A percentile compares a stretch with the other conserved stretches of the same genome.
Conservation (phyloP, 1,284 basidiomycete genomes). For the Naganishia cerealis region DNA sequence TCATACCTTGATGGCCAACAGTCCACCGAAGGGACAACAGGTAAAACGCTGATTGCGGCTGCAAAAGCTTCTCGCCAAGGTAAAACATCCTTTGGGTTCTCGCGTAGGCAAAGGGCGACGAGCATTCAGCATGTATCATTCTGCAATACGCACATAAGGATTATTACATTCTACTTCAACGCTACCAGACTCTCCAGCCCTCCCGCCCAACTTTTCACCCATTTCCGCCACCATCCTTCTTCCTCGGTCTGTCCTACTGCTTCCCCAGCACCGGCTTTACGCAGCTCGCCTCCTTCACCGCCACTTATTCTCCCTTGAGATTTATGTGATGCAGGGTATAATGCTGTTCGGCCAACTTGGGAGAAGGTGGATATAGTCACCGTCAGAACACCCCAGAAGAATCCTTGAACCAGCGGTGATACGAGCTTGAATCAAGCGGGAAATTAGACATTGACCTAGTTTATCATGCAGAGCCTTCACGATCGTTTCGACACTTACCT, state of each 20-base stretch:
- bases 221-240: conserved; percentile 33
- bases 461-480: neutral
- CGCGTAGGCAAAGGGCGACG: no score
- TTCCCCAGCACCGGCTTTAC: conserved; percentile 40
- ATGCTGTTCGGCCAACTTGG: conserved; percentile 36
- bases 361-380: conserved; percentile 35
- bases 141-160: neutral
- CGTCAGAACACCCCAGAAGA: conserved; percentile 46
- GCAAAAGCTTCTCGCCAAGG: no score
- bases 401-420: conserved; percentile 49
- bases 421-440: conserved; percentile 10
- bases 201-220: conserved; percentile 32
- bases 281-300: conserved; percentile 41
- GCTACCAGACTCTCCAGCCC: conserved; percentile 31
- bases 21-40: no score
- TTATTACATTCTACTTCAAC: conserved; percentile 10
- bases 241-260: conserved; percentile 39
- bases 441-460: neutral
- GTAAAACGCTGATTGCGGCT: no score
- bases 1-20: no score
- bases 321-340: conserved; percentile 45
- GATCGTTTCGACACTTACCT: conserved; percentile 41
- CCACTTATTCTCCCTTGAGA: conserved; percentile 42
- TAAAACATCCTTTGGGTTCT: no score
- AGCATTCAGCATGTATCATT: neutral